Conservation (phyloP, 2,329 filamentous ascomycete species). For the Trichoderma citrinoviride region DNA sequence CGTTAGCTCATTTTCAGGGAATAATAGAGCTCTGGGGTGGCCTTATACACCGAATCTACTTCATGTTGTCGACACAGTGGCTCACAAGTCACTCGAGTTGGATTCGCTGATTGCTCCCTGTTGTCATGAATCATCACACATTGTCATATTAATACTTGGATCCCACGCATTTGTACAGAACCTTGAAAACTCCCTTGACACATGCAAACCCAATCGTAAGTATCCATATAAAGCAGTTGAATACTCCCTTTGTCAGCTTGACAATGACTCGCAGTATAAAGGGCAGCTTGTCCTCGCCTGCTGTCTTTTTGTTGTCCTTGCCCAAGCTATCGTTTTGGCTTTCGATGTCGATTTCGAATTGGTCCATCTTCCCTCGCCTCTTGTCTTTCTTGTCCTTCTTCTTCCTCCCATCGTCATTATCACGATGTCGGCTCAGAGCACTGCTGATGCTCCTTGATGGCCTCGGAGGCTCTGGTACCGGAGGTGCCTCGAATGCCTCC, state of each 20-base stretch:
- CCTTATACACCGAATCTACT: background rate
- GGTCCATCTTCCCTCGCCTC: slow-evolving; percentile 47
- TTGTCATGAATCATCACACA: slow-evolving; percentile 8
- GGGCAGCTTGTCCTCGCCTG: slow-evolving; percentile 50
- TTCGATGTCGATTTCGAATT: slow-evolving; percentile 61
- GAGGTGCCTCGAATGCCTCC: slow-evolving; percentile 60
- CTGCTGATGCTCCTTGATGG: slow-evolving; percentile 32
- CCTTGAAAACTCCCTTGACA: slow-evolving; percentile 48
- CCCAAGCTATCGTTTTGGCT: slow-evolving; percentile 53
- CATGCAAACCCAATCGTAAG: slow-evolving; percentile 56
- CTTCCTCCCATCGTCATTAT: slow-evolving; percentile 36
- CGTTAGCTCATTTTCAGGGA: background rate
- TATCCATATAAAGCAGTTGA: slow-evolving; percentile 59
- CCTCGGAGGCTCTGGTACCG: slow-evolving; percentile 33
- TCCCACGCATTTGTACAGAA: slow-evolving; percentile 51
- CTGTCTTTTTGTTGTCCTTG: slow-evolving; percentile 38
- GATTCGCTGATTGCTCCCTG: background rate
- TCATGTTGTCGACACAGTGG: background rate
- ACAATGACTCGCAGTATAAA: slow-evolving; percentile 48
- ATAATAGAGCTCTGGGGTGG: background rate
- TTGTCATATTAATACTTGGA: slow-evolving; percentile 39
- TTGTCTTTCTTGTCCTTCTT: slow-evolving; percentile 47
- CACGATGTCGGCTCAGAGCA: slow-evolving; percentile 31
- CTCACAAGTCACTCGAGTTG: background rate
- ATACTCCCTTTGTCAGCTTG: slow-evolving; percentile 51